Conservation (phyloP, 305 asterid genomes). For the Striga hermonthica region DNA sequence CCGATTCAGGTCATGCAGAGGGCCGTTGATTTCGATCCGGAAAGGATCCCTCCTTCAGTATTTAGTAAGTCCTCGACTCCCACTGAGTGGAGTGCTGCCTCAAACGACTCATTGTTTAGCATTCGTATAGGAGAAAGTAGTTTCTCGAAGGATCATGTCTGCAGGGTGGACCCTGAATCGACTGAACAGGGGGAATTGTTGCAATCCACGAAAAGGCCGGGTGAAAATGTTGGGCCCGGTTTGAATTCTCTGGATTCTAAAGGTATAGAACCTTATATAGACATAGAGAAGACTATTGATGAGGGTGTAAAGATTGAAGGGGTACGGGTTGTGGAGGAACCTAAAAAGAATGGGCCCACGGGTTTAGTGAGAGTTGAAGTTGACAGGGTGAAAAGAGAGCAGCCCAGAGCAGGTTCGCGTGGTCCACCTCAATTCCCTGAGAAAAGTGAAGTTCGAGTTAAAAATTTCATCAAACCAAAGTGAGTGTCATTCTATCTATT, state of each 20-base stretch:
- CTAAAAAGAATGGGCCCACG: slow-evolving; percentile 27
- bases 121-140: slow-evolving; percentile 43
- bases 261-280: slow-evolving; percentile 27
- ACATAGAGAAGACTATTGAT: slow-evolving; percentile 21
- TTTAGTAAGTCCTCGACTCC: slow-evolving; percentile 39
- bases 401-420: no score
- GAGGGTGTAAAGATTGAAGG: slow-evolving; percentile 23
- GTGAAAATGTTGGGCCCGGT: slow-evolving; percentile 13
- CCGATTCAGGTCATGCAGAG: slow-evolving; percentile 60
- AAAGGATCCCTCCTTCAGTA: slow-evolving; percentile 44
- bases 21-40: slow-evolving; percentile 43
- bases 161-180: slow-evolving; percentile 13
- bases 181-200: neutral
- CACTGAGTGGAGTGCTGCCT: slow-evolving; percentile 54
- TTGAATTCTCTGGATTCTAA: slow-evolving; percentile 26
- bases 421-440: neutral
- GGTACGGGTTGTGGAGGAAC: slow-evolving; percentile 26
- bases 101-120: slow-evolving; percentile 71
- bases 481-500: slow-evolving; percentile 38
- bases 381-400: no score
- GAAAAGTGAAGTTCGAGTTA: slow-evolving; percentile 31
- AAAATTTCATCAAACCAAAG: slow-evolving; percentile 37
- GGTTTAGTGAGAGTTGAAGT: slow-evolving; percentile 1
- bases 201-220: slow-evolving; percentile 3
- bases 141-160: slow-evolving; percentile 36